Evolutionary conservation across 225 moss, liverwort and hornwort genomes (phyloP), one percentile per base, ranked within the genome.

Genomic region (Marchantia paleacea): DNA sequence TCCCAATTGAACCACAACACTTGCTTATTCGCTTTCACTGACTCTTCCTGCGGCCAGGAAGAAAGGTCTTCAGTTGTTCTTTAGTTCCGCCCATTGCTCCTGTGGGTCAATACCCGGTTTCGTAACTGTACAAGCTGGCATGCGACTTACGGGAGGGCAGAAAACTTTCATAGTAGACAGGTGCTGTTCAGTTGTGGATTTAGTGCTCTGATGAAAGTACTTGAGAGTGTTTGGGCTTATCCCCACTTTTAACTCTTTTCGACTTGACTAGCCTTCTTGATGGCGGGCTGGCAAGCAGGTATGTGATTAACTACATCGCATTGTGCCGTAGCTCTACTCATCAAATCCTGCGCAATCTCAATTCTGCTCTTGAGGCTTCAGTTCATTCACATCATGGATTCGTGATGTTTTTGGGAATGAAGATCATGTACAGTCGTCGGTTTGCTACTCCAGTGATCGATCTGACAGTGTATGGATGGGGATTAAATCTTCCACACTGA

Each of bases 261-360:
- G 31, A 47, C 39, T 69, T 31, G 69, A 47, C 31, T 31, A 69
- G 69, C 69, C 69, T 70, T 70, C 69, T 70, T 48, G 69, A 31
- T 18, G 69, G 69, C 47, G 6, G 24, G 8, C 7, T n/a, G 58
- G 65, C n/a, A 70, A 49, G 69, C 39, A 70, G 69, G 69, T 47
- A 70, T 31, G 12, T 48, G 69, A 70, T 70, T 16, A 19, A 48
- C 69, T 49, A 70, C 19, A 70, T 70, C 30, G 47, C 48, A 70
- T 70, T 70, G 48, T 70, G 18, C 69, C 48, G 69, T 70, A 48
- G 26, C 69, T 70, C 69, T 70, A 70, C 69, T 70, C 69, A 70
- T 70, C 69, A 26, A 24, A 65, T 65, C 65, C 65, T 70, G 28
- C 39, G 39, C 20, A 8, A 39, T 47, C 47, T 70, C 69, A 20